Conservation (phyloP, 768 basidiomycete species). For the Boletus rubroflammeus region DNA sequence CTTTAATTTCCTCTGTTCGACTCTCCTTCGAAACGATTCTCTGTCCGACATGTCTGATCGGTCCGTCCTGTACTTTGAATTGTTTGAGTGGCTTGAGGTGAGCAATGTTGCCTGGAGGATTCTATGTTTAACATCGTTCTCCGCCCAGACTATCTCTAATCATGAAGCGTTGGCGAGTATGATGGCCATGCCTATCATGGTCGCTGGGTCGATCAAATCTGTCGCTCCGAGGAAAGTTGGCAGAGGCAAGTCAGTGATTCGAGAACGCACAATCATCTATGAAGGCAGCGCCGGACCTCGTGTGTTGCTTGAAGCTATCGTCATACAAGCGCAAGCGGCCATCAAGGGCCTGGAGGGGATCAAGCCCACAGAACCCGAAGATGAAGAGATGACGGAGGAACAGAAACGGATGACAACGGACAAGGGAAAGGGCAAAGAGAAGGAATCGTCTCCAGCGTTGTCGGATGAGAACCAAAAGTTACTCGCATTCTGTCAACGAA, state of each 20-base stretch:
- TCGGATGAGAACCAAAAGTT: slow-evolving; percentile 79
- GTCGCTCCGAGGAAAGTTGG: slow-evolving; percentile 53
- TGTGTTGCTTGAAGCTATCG: slow-evolving; percentile 86
- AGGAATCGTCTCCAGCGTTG: slow-evolving; percentile 34
- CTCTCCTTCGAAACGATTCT: slow-evolving; percentile 87
- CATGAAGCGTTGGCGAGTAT: slow-evolving; percentile 92
- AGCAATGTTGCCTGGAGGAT: background rate
- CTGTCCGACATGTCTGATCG: slow-evolving; percentile 93
- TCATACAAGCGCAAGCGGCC: slow-evolving; percentile 90
- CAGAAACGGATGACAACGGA: slow-evolving; percentile 80
- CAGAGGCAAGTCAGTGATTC: slow-evolving; percentile 47
- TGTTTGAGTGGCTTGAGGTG: slow-evolving; percentile 93
- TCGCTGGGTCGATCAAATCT: slow-evolving; percentile 63
- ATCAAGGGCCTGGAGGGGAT: slow-evolving; percentile 78
- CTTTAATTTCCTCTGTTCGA: slow-evolving; percentile 85
- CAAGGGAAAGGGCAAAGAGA: slow-evolving; percentile 64
- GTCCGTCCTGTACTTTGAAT: slow-evolving; percentile 76
- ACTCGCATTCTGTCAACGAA: slow-evolving; percentile 78
- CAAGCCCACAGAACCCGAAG: slow-evolving; percentile 43
- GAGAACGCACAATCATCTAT: slow-evolving; percentile 82
- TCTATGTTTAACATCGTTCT: slow-evolving; percentile 3
- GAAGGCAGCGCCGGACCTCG: slow-evolving; percentile 90
- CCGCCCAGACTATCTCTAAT: slow-evolving; percentile 76
- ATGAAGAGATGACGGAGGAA: slow-evolving; percentile 81
- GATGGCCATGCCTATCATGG: slow-evolving; percentile 98